These are phyloP conservation scores for Setomelanomma holmii DNA, from an alignment of 2,329 filamentous ascomycete species.

Conservation along the genomic window DNA sequence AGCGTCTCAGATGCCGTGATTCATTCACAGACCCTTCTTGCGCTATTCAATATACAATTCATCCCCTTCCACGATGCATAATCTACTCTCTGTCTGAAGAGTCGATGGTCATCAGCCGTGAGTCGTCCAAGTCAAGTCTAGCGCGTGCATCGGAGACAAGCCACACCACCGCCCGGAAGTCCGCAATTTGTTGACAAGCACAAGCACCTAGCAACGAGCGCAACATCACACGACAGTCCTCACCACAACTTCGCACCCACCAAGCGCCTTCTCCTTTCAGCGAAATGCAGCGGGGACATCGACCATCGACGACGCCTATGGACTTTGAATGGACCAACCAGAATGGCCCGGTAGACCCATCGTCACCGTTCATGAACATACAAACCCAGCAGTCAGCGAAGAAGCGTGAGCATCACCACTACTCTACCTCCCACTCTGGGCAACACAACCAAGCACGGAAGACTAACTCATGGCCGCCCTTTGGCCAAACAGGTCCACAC, in stretches of 20 bases:
- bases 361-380: slow-evolving; percentile 56
- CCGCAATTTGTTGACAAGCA: slow-evolving; percentile 26
- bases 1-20: background rate
- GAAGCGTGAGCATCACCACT: slow-evolving; percentile 45
- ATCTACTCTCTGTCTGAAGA: no score
- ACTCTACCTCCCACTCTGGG: slow-evolving; percentile 2
- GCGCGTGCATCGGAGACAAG: slow-evolving; percentile 6
- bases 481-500: slow-evolving; percentile 37
- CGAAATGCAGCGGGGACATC: slow-evolving; percentile 42
- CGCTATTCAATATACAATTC: background rate
- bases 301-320: slow-evolving; percentile 57
- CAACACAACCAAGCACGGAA: slow-evolving; percentile 1
- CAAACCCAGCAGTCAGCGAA: slow-evolving; percentile 36
- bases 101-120: no score
- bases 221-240: background rate
- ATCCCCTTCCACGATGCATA: background rate
- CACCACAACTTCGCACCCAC: background rate
- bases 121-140: slow-evolving; percentile 7
- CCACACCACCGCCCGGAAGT: slow-evolving; percentile 11
- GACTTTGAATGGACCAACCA: slow-evolving; percentile 62
- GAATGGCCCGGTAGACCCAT: slow-evolving; percentile 53
- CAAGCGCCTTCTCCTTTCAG: slow-evolving; percentile 5
- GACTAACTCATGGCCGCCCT: slow-evolving; percentile 22
- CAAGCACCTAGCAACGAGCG: slow-evolving; percentile 13
- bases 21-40: background rate